Evolutionary conservation across 495 filamentous ascomycete species (phyloP), one percentile per base, ranked within the genome.

Genomic region (Evansstolkia leycettana): DNA sequence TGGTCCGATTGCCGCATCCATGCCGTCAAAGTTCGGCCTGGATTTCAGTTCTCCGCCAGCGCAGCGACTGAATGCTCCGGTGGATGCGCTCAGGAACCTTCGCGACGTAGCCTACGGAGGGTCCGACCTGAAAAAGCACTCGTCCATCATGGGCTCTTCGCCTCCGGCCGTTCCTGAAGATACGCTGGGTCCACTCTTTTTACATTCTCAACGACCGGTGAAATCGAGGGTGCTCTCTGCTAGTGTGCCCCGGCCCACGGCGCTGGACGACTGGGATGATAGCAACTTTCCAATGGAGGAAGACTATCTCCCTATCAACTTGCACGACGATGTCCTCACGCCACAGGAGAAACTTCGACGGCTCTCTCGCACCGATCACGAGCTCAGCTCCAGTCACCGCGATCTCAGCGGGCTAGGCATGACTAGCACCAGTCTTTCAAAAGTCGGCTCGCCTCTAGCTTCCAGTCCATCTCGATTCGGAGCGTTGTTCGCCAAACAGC

Each of bases 261-360:
- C 66, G 30, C 66, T 78, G 17, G 83, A 76, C 43, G 74, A 87
- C 38, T 85, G 82, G 78, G 89, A 92, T 37, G 72, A 79, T 39
- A 76, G 77, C 34, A 75, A 83, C 33, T 93, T 93, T 51, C 70
- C 82, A 15, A 89, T 89, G 57, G 89, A 96, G 54, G 90, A 96
- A 46, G 89, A 96, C 45, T 85, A 86, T 44, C 61, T 98, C 6
- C 90, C 90, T 1, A 79, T 78, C 24, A 80, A 81, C 27, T 62
- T 98, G 40, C 82, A 87, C 43, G 90, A 98, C 41, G 90, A 98
- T 50, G 75, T 98, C 25, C 71, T 96, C 34, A 96, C 89, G 0
- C 84, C 87, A 3, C 81, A 88, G 37, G 88, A 95, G 52, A 83
- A 84, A 48, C 77, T 82, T 44, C 77, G 90, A 31, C 70, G 89